A percentile compares a stretch with the other conserved stretches of the same genome.
phyloP scores from a whole-genome alignment of 371 early-diverging fungal genomes.

The Mortierella sp. region DNA sequence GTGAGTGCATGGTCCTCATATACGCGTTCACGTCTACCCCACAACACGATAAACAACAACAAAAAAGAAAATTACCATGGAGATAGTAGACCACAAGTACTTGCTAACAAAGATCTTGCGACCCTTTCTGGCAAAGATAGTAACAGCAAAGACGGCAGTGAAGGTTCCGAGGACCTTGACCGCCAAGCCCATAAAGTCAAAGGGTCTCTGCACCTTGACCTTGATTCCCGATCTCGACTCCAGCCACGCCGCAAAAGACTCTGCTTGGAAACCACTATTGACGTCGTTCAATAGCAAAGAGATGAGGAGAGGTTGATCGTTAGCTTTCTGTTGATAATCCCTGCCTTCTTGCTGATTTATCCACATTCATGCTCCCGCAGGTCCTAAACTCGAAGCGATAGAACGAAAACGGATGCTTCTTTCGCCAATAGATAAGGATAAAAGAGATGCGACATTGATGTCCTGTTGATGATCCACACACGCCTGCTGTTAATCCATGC shows the following conservation, averaged over 20 bases:
- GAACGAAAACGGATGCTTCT: not conserved
- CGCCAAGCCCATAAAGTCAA: slow-evolving; percentile 61
- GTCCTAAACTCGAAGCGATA: not conserved
- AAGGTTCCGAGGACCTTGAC: slow-evolving; percentile 61
- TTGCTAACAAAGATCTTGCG: slow-evolving; percentile 68
- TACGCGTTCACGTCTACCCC: not conserved
- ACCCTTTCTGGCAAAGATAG: slow-evolving; percentile 63
- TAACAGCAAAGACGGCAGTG: slow-evolving; percentile 58
- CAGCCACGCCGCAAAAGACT: slow-evolving; percentile 75
- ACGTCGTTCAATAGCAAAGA: not conserved
- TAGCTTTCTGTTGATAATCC: not conserved
- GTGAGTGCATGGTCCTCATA: not conserved
- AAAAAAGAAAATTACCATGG: slow-evolving; percentile 58
- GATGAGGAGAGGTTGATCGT: not conserved
- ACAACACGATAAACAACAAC: not conserved
- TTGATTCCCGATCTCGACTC: slow-evolving; percentile 60
- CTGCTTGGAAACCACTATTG: slow-evolving; percentile 77
- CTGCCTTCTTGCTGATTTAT: not conserved
- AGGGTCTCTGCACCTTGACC: slow-evolving; percentile 63
- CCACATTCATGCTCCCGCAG: not conserved
- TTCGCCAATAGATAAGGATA: no score
- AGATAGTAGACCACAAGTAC: slow-evolving; percentile 70
- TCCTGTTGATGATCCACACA: no score
- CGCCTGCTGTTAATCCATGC: no score
- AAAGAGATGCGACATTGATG: no score